Evolutionary conservation across 2,329 filamentous ascomycete species (phyloP).

Genomic region (Akanthomyces dipterigenus): DNA sequence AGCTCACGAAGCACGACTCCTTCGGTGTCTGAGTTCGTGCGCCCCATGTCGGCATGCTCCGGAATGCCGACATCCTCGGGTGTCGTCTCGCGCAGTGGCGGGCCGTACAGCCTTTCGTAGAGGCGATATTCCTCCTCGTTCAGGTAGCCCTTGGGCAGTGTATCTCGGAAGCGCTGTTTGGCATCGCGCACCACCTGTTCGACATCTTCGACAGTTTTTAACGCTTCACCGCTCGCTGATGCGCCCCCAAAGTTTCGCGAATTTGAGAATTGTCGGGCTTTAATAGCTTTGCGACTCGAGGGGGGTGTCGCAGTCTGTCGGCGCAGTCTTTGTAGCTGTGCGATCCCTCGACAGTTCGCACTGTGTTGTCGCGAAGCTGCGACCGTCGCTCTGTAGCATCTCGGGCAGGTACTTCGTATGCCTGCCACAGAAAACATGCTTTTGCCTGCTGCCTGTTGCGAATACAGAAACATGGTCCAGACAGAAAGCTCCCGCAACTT

Average conservation of each 20-base stretch:
- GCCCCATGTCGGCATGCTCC: constrained; percentile 31
- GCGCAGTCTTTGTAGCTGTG: not conserved
- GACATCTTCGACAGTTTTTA: constrained; percentile 30
- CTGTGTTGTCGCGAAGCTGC: not conserved
- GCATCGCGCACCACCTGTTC: constrained; percentile 64
- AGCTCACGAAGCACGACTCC: constrained; percentile 46
- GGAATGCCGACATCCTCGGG: constrained; percentile 53
- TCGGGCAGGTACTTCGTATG: constrained; percentile 4
- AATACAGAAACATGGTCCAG: not conserved
- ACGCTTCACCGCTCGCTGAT: not conserved
- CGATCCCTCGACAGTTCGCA: not conserved
- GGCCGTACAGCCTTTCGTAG: constrained; percentile 76
- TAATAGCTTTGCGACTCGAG: constrained; percentile 1
- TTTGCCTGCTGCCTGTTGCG: not conserved
- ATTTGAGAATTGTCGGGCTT: constrained; percentile 24
- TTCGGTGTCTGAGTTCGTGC: constrained; percentile 26
- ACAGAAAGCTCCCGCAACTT: not conserved
- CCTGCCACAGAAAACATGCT: constrained; percentile 7
- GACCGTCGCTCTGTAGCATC: constrained; percentile 4
- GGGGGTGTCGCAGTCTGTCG: not conserved
- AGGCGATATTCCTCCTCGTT: constrained; percentile 63
- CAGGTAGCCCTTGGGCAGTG: constrained; percentile 64
- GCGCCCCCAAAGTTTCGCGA: constrained; percentile 21
- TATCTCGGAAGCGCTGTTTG: constrained; percentile 69
- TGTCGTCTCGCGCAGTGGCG: constrained; percentile 56